A percentile compares a stretch with the other conserved stretches of the same genome.
phyloP scores from a whole-genome alignment of 768 basidiomycete species.

The Flagelloscypha sp. region DNA sequence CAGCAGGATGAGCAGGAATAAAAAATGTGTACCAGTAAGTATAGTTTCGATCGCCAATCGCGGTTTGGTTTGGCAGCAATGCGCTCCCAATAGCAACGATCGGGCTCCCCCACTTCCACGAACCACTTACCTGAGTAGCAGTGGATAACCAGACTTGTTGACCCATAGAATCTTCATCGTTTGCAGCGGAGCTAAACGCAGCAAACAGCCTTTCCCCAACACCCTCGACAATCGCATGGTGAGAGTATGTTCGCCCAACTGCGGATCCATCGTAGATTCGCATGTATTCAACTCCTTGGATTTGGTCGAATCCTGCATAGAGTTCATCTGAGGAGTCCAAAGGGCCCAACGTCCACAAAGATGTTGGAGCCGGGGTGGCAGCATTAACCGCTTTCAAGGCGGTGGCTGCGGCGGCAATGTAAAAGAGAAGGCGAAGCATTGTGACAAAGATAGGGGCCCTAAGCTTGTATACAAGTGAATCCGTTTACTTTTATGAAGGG shows the following conservation, averaged over 20 bases:
- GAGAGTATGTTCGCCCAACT: constrained; percentile 1
- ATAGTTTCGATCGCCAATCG: neutral
- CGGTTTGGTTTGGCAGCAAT: neutral
- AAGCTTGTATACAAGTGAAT: no score
- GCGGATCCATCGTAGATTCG: neutral
- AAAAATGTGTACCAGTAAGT: neutral
- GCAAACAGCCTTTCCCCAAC: neutral
- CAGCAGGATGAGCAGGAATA: no score
- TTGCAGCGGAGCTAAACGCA: neutral
- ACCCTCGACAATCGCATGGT: constrained; percentile 1
- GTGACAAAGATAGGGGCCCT: no score
- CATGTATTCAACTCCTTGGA: neutral
- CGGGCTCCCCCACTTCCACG: neutral
- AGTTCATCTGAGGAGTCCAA: neutral
- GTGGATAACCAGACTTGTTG: constrained; percentile 1
- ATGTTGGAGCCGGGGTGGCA: neutral
- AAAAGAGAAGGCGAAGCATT: no score
- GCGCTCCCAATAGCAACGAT: neutral
- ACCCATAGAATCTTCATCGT: constrained; percentile 1
- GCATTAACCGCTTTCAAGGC: no score
- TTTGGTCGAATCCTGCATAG: neutral
- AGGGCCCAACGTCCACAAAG: neutral
- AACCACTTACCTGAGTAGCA: no score
- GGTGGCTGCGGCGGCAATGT: no score
- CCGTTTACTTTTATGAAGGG: no score